Conservation (phyloP, 148 eudicot species). For the Rhododendron kiyosumense region DNA sequence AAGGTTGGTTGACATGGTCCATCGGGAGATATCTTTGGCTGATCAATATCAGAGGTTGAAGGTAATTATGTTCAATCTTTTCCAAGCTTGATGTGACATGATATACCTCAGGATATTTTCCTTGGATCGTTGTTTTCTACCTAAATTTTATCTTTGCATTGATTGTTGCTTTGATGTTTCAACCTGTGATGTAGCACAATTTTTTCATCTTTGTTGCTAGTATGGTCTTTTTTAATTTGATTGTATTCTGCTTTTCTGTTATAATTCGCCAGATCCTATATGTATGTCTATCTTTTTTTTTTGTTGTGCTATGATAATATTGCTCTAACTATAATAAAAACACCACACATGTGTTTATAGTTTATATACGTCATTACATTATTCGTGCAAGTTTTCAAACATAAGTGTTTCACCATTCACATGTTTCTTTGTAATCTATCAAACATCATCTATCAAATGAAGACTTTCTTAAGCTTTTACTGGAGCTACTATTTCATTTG, state of each 20-base stretch:
- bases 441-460: not conserved
- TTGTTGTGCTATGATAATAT: not conserved
- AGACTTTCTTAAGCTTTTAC: not conserved
- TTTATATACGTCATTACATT: not conserved
- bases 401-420: not conserved
- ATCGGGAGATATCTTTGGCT: constrained; percentile 88
- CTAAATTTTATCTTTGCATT: not conserved
- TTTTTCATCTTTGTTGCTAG: not conserved
- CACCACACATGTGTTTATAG: not conserved
- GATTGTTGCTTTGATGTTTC: not conserved
- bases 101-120: not conserved
- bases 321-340: not conserved
- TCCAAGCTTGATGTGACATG: not conserved
- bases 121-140: not conserved
- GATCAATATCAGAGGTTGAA: constrained; percentile 80
- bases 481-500: not conserved
- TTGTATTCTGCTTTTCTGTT: not conserved
- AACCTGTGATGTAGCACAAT: not conserved
- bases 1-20: constrained; percentile 89
- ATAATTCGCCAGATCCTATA: not conserved
- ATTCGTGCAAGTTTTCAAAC: not conserved
- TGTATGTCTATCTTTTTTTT: not conserved
- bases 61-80: constrained; percentile 37
- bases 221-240: not conserved
- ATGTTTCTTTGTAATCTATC: not conserved